Evolutionary conservation across 2,329 filamentous ascomycete species (phyloP).

Genomic region (Anthostomella pinea): DNA sequence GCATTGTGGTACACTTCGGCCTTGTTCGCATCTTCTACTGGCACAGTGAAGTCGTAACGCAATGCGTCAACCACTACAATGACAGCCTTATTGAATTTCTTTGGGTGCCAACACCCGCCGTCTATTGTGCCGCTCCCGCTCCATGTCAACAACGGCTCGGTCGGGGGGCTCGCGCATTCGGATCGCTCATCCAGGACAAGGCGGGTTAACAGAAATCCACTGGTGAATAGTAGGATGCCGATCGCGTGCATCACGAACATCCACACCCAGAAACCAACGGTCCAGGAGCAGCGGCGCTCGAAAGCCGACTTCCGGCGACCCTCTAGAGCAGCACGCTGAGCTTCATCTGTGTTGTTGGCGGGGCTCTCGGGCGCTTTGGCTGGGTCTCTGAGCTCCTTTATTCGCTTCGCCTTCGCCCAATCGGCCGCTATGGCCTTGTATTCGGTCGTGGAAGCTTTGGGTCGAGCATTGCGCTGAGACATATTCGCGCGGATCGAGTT

Average conservation of each 20-base stretch:
- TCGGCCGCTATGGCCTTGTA: conserved; percentile 53
- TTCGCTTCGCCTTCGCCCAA: conserved; percentile 52
- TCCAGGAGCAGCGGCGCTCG: conserved; percentile 55
- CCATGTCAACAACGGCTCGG: conserved; percentile 48
- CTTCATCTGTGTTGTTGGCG: conserved; percentile 39
- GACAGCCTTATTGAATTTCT: conserved; percentile 87
- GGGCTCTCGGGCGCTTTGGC: conserved; percentile 30
- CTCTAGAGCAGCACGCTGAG: conserved; percentile 47
- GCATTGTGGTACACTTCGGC: conserved; percentile 77
- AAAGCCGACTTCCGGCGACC: conserved; percentile 46
- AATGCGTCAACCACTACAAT: conserved; percentile 90
- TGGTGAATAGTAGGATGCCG: conserved; percentile 89
- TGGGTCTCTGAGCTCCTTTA: conserved; percentile 43
- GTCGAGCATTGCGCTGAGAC: conserved; percentile 23
- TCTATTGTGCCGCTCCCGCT: conserved; percentile 43
- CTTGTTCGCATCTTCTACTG: conserved; percentile 55
- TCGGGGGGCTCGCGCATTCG: conserved; percentile 65
- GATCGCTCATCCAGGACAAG: conserved; percentile 76
- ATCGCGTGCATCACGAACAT: conserved; percentile 71
- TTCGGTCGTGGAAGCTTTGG: conserved; percentile 36
- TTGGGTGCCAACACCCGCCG: conserved; percentile 92
- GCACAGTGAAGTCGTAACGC: conserved; percentile 94
- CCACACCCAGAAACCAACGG: conserved; percentile 66
- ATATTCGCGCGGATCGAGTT: too few species aligned
- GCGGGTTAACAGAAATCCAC: conserved; percentile 88